Conservation (phyloP, 2,329 filamentous ascomycete species). For the Aspergillus ustus region DNA sequence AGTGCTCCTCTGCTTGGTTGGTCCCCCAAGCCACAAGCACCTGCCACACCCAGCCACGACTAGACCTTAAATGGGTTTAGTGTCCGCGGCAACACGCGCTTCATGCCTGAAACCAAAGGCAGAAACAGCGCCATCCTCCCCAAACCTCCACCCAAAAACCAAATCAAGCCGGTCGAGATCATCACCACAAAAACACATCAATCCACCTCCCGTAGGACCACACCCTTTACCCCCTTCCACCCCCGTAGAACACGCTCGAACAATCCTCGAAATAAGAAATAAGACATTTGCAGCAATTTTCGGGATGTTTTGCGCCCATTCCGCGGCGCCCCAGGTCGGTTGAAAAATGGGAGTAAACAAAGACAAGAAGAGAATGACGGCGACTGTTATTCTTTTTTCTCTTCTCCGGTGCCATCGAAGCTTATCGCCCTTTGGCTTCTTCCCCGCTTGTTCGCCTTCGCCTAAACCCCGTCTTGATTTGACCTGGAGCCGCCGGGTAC, state of each 20-base stretch:
- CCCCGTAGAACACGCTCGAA: background rate
- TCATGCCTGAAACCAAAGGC: background rate
- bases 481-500: slow-evolving; percentile 21
- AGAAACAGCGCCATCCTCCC: background rate
- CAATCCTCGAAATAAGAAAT: background rate
- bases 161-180: background rate
- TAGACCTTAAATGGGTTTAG: background rate
- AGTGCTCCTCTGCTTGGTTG: background rate
- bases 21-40: background rate
- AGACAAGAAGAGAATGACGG: slow-evolving; percentile 6
- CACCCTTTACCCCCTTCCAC: background rate
- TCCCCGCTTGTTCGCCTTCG: slow-evolving; percentile 30
- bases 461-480: slow-evolving; percentile 21
- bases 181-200: background rate
- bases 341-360: background rate
- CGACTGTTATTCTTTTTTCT: background rate
- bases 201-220: background rate
- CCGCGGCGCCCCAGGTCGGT: background rate
- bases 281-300: background rate
- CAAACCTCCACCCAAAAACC: background rate
- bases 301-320: background rate
- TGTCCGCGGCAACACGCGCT: background rate
- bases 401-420: slow-evolving; percentile 30
- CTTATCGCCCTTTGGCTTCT: slow-evolving; percentile 39
- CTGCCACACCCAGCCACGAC: background rate